Evolutionary conservation across 139 green algal genomes (phyloP), one percentile per base, ranked within the genome.

Genomic region (Auxenochlorella protothecoides): DNA sequence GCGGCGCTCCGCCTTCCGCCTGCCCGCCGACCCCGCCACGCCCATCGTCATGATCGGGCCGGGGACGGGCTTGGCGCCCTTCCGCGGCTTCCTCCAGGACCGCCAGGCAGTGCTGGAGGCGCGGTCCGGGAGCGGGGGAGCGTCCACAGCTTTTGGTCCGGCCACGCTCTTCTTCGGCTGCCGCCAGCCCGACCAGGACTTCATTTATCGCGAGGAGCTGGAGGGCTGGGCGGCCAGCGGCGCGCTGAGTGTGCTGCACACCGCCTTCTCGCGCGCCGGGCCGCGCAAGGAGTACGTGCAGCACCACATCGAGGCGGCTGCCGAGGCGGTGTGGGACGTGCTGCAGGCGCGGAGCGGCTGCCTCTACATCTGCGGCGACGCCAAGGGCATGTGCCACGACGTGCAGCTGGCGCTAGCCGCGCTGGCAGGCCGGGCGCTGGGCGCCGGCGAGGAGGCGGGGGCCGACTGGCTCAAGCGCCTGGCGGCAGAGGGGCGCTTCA

Each of bases 361-460:
- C 73, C 59, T 98, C 68, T 99, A 97, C 70, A 89, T 99, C 61
- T 99, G 95, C 77, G 95, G 94, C 5, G 94, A 98, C 67, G 94
- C 91, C 61, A 96, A 93, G 77, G 64, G 82, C 78, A 98, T 98
- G 94, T 94, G 94, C 44, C 92, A 88, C 78, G 94, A 98, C 70
- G 93, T 98, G 75, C 92, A 98, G 81, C 69, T 71, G 13, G 76
- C 84, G 53, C 75, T 97, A 68, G 57, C 91, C 44, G 10, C 59
- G 9, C 69, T 78, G 55, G 67, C 55, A 8, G 12, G 9, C 27
- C 55, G 51, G 27, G 65, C 55, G 6, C 27, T 11, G 44, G 44
- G 57, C 11, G 11, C 11, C 57, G 9, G 9, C 57, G 57, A 62
- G 57, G 57, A 9, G 57, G 57, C 9, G 57, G 57, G 9, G 9